Percentiles rank a stretch among this genome's conserved stretches.
Evolutionary conservation across 768 basidiomycete genomes (phyloP).

Genomic region (Collybia sordida): DNA sequence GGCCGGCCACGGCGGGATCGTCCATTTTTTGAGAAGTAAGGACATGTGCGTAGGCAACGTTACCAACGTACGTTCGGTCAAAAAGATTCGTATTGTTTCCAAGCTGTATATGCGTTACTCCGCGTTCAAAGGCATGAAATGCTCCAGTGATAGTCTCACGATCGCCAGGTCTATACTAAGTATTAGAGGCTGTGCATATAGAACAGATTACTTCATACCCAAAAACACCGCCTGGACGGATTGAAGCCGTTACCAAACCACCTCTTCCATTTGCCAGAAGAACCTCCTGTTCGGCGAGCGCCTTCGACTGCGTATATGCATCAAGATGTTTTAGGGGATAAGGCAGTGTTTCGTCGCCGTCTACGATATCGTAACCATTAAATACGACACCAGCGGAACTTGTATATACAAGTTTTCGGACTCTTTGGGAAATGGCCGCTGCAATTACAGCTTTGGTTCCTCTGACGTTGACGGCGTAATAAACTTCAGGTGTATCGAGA

Average conservation of each 20-base stretch:
- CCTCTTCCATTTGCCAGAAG: slow-evolving; percentile 69
- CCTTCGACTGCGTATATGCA: slow-evolving; percentile 81
- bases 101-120: slow-evolving; percentile 76
- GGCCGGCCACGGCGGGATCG: background rate
- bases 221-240: slow-evolving; percentile 81
- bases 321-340: slow-evolving; percentile 59
- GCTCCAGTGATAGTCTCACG: slow-evolving; percentile 67
- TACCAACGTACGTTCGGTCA: slow-evolving; percentile 84
- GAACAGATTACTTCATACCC: slow-evolving; percentile 47
- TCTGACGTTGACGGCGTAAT: slow-evolving; percentile 79
- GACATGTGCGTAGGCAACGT: slow-evolving; percentile 79
- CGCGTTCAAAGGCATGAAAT: slow-evolving; percentile 59
- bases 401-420: slow-evolving; percentile 79
- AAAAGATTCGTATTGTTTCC: slow-evolving; percentile 79
- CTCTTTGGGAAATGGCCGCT: slow-evolving; percentile 55
- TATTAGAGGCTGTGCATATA: background rate
- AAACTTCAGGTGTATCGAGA: slow-evolving; percentile 52
- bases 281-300: slow-evolving; percentile 68
- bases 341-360: slow-evolving; percentile 72
- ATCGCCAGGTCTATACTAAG: slow-evolving; percentile 63
- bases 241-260: slow-evolving; percentile 62
- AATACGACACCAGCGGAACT: slow-evolving; percentile 76
- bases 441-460: slow-evolving; percentile 72
- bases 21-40: slow-evolving; percentile 74
- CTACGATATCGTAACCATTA: slow-evolving; percentile 62